Evolutionary conservation across 2,329 filamentous ascomycete genomes (phyloP), one percentile per base, ranked within the genome.

Genomic region (Nigrospora osmanthi): DNA sequence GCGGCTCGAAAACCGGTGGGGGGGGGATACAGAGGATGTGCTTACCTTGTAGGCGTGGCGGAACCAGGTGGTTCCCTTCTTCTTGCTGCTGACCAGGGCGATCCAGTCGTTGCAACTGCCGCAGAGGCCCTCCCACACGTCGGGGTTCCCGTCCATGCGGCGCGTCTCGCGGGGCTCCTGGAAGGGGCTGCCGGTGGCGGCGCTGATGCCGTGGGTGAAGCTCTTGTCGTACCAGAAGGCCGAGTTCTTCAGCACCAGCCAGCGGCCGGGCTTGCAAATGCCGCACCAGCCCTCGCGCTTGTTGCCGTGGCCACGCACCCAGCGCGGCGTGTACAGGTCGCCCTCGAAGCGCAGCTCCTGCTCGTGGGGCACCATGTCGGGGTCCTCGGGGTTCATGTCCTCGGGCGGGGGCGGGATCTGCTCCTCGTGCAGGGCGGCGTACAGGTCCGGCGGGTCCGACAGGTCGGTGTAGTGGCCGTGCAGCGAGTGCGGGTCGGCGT

Each of bases 141-240:
- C 86, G 4, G 86, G 80, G 57, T 89, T 90, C 35, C 85, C 83
- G 59, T 89, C 85, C 70, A 87, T 88, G 41, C 87, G 76, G 47
- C 86, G 73, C 17, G 81, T 87, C 56, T 88, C 78, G 49, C 85
- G 79, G 3, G 88, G 88, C 53, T 85, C 81, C 59, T 87, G 81
- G 67, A 93, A 91, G 4, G 83, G 80, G 50, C 76, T 82, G 19
- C 88, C 87, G 0, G 87, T 91, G 4, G 85, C 83, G 28, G 86
- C 87, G 58, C 85, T 89, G 61, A 94, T 88, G 41, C 88, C 88
- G 58, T 94, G 89, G 2, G 85, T 88, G 62, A 93, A 94, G 46
- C 84, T 87, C 71, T 93, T 91, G 69, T 94, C 88, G 64, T 94
- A 94, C 88, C 89, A 94, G 63, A 88, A 95, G 7, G 88, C 88